Evolutionary conservation across 768 basidiomycete species (phyloP).

Genomic region (Gloeopeniophorella convolvens): DNA sequence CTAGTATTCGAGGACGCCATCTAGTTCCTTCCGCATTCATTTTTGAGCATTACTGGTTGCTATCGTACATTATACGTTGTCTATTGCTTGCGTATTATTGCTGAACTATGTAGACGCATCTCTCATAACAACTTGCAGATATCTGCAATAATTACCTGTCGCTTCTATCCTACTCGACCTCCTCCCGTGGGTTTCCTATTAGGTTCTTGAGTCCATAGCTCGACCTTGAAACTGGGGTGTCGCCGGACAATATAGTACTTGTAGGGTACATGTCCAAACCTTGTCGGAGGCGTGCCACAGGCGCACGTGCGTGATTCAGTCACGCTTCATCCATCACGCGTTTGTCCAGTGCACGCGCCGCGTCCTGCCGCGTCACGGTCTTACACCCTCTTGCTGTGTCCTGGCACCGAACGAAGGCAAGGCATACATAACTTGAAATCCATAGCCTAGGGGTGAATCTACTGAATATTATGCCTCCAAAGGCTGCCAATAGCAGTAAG

Average conservation of each 20-base stretch:
- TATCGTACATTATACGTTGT: constrained; percentile 14
- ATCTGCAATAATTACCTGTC: not conserved
- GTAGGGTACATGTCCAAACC: no score
- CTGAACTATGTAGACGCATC: not conserved
- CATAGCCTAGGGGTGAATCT: no score
- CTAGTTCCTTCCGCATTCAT: not conserved
- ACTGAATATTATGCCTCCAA: constrained; percentile 16
- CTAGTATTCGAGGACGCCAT: constrained; percentile 24
- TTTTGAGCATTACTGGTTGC: not conserved
- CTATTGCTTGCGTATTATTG: constrained; percentile 9
- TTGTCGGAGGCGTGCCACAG: not conserved
- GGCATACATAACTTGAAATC: no score
- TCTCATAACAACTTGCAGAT: not conserved
- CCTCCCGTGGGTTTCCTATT: no score
- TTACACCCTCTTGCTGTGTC: no score
- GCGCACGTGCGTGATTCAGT: not conserved
- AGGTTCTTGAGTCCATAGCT: no score
- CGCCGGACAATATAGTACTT: no score
- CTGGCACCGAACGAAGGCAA: no score
- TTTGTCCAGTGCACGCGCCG: no score
- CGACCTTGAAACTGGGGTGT: no score
- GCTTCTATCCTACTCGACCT: no score
- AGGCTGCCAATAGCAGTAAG: not conserved
- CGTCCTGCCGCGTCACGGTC: no score
- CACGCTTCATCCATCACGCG: not conserved